phyloP scores from a whole-genome alignment of 2,329 filamentous ascomycete genomes.

The Penicillium sp. region DNA sequence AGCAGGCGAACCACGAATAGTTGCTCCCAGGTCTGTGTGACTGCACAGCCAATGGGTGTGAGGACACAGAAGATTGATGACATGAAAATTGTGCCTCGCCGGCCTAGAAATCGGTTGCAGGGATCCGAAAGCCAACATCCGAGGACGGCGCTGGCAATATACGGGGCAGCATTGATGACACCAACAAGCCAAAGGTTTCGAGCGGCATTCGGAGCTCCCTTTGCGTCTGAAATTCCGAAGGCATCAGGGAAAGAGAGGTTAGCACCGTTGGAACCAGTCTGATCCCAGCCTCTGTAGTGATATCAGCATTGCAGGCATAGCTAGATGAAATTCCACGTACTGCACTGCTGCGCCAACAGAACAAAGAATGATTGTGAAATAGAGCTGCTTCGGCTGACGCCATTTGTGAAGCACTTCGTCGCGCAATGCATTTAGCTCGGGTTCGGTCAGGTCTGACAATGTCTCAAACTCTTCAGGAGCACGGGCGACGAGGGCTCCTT shows the following conservation, averaged over 20 bases:
- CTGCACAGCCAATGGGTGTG: conserved; percentile 67
- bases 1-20: conserved; percentile 59
- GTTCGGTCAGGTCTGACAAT: conserved; percentile 45
- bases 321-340: conserved; percentile 27
- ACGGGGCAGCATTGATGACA: conserved; percentile 62
- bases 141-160: conserved; percentile 54
- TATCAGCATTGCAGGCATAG: not conserved
- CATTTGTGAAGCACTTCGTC: conserved; percentile 52
- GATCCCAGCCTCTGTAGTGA: conserved; percentile 32
- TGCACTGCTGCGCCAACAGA: conserved; percentile 56
- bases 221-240: conserved; percentile 44
- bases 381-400: conserved; percentile 51
- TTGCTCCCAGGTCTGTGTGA: conserved; percentile 61
- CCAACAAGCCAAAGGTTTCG: conserved; percentile 64
- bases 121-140: conserved; percentile 70
- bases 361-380: conserved; percentile 54
- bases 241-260: conserved; percentile 53
- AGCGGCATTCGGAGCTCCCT: conserved; percentile 27
- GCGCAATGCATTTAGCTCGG: conserved; percentile 46
- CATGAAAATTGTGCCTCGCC: conserved; percentile 66
- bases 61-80: conserved; percentile 65
- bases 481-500: conserved; percentile 53
- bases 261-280: conserved; percentile 42
- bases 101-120: conserved; percentile 59
- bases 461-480: conserved; percentile 49